A percentile compares a stretch with the other conserved stretches of the same genome.
Evolutionary conservation across 139 green algal species (phyloP).

Genomic region (Chlamydomonas sp.): DNA sequence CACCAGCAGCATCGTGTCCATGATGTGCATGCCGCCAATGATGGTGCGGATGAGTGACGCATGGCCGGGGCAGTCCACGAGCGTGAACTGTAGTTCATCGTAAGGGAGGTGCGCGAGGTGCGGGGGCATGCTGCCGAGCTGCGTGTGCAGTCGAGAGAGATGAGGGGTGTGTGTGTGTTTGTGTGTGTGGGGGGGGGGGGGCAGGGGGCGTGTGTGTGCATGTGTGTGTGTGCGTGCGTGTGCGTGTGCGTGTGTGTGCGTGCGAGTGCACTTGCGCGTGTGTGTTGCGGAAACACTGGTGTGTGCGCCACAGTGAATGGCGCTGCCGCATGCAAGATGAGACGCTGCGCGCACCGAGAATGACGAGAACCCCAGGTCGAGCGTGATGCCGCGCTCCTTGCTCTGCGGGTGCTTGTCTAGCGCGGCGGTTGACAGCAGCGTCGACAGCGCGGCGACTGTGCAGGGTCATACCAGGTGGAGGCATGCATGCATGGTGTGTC

Average conservation of each 20-base stretch:
- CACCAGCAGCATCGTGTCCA: conserved; percentile 93
- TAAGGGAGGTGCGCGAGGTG: conserved; percentile 33
- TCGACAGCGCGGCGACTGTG: conserved; percentile 81
- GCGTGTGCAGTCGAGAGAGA: not conserved
- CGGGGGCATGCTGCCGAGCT: conserved; percentile 23
- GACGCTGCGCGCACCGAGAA: conserved; percentile 52
- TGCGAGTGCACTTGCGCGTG: not conserved
- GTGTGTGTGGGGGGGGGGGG: too few species aligned
- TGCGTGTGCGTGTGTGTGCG: not conserved
- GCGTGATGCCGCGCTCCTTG: conserved; percentile 86
- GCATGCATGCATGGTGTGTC: too few species aligned
- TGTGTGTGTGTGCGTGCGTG: not conserved
- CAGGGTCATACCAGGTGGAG: not conserved
- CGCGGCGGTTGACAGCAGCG: conserved; percentile 81
- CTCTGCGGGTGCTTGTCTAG: conserved; percentile 96
- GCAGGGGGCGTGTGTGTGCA: not conserved
- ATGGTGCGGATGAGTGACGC: conserved; percentile 93
- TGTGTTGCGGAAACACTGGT: not conserved
- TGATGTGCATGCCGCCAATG: conserved; percentile 91
- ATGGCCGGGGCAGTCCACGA: conserved; percentile 97
- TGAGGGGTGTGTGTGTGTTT: not conserved
- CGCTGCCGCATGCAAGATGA: not conserved
- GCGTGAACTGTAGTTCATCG: conserved; percentile 75
- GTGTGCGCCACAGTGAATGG: not conserved
- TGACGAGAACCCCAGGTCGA: conserved; percentile 94